Evolutionary conservation across 176 grass and related monocot genomes (phyloP).

Genomic region (Avena insularis): DNA sequence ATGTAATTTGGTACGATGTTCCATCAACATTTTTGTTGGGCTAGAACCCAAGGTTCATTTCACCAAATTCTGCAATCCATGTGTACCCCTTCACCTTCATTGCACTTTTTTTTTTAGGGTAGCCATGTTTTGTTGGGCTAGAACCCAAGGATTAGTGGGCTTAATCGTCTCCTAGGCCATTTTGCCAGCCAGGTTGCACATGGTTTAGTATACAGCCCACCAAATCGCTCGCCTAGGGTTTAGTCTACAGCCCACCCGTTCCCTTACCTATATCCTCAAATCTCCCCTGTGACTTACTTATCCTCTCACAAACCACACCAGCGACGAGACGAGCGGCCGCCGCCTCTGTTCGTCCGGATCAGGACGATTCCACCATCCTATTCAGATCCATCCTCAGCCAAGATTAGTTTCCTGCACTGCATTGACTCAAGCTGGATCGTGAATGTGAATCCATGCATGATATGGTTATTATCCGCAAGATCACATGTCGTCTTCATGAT

Average conservation of each 20-base stretch:
- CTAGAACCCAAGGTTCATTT: too few relatives aligned
- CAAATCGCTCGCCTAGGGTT: neutral
- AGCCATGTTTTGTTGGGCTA: neutral
- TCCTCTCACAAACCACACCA: neutral
- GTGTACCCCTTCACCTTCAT: neutral
- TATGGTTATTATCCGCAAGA: neutral
- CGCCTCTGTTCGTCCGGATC: neutral
- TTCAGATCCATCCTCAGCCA: neutral
- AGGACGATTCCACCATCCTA: neutral
- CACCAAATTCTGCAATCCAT: too few relatives aligned
- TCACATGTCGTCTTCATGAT: constrained; percentile 7
- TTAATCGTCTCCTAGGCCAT: neutral
- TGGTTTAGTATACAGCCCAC: too few relatives aligned
- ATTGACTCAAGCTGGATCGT: constrained; percentile 13
- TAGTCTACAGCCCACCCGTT: neutral
- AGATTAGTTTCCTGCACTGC: constrained; percentile 1
- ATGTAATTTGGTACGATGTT: too few relatives aligned
- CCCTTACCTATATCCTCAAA: too few relatives aligned
- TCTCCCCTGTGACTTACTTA: too few relatives aligned
- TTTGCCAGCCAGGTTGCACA: neutral
- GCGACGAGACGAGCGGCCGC: neutral
- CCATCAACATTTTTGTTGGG: too few relatives aligned
- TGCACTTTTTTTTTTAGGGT: neutral
- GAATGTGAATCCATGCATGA: constrained; percentile 6
- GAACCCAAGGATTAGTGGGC: neutral